Base-by-base conservation (phyloP, 129 eudicot genomes). In the Ambrosia artemisiifolia region DNA sequence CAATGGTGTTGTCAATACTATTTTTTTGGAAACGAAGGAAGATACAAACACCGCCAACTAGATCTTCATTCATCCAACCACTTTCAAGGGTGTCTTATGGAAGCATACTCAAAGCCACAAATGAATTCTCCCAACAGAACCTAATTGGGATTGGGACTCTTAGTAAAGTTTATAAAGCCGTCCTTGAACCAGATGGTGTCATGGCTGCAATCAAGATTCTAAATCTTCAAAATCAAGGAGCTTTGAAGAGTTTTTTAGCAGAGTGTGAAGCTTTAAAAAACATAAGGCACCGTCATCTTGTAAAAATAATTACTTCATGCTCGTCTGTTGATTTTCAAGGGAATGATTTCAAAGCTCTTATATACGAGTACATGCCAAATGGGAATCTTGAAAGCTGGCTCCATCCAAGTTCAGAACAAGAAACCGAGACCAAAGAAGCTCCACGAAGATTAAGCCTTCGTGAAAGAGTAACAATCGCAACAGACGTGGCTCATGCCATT, bases 241-340 rank as follows among this genome's bases (percentile, higher is more conserved):
- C 85, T 54, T 63, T 70, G 14, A 79, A 50, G 76, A 79, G 80
- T 61, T 80, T 80, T 3, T 61, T 69, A 54, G 63, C 69, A 0
- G 80, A 81, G 57, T 81, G 85, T 65, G 81, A 81, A 64, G 84
- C 81, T 35, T 69, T 81, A 63, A 81, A 70, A 54, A 67, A 40
- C 71, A 54, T 81, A 56, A 67, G 85, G 42, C 85, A 77, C n/a
- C 74, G 82, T 38, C 76, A 81, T 72, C 82, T 81, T 72, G 71
- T 76, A 11, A 77, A 50, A 57, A 48, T 81, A 67, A 70, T 71
- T n/a, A 81, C 80, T 56, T 28, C 81, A 12, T 76, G 85, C 59
- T 81, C 85, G 30, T 70, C 81, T 53, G 30, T 69, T 50, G 84
- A 80, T 80, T 80, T 32, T 18, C 77, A 80, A 63, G 84, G 84